Evolutionary conservation across 2,329 filamentous ascomycete genomes (phyloP).

Genomic region (Colletotrichum higginsianum): DNA sequence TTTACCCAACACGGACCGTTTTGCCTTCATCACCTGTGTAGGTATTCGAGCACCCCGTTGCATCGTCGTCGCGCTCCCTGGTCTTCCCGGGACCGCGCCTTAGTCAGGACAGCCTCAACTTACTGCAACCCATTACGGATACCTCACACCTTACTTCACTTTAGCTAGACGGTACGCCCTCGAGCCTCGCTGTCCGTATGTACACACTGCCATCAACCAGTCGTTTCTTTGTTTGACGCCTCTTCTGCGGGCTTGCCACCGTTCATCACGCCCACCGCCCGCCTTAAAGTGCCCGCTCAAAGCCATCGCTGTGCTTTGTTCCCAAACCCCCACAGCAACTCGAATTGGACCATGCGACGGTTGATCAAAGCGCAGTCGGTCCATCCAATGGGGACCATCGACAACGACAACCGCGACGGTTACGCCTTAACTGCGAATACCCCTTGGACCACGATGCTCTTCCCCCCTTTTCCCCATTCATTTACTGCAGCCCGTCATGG

Average conservation of each 20-base stretch:
- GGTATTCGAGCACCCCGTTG: conserved; percentile 8
- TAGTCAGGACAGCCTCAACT: conserved; percentile 6
- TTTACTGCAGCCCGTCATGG: background rate
- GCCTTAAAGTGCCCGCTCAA: background rate
- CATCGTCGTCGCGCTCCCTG: conserved; percentile 4
- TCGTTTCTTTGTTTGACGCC: background rate
- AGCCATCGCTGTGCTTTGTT: background rate
- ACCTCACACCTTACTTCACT: conserved; percentile 8
- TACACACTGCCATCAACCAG: conserved; percentile 4
- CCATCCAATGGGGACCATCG: background rate
- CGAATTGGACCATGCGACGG: conserved; percentile 5
- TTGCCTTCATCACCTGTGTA: conserved; percentile 3
- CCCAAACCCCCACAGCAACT: background rate
- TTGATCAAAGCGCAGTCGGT: conserved; percentile 13
- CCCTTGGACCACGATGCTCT: background rate
- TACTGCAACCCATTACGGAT: background rate
- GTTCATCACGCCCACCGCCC: background rate
- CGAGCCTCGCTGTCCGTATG: background rate
- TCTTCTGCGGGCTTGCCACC: background rate
- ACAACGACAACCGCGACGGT: conserved; percentile 1
- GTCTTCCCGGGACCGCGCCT: background rate
- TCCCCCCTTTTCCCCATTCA: background rate
- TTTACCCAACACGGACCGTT: conserved; percentile 24
- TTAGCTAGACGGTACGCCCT: background rate
- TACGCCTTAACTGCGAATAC: background rate